phyloP scores from a whole-genome alignment of 257 asterid species.

The Solanum pimpinellifolium region DNA sequence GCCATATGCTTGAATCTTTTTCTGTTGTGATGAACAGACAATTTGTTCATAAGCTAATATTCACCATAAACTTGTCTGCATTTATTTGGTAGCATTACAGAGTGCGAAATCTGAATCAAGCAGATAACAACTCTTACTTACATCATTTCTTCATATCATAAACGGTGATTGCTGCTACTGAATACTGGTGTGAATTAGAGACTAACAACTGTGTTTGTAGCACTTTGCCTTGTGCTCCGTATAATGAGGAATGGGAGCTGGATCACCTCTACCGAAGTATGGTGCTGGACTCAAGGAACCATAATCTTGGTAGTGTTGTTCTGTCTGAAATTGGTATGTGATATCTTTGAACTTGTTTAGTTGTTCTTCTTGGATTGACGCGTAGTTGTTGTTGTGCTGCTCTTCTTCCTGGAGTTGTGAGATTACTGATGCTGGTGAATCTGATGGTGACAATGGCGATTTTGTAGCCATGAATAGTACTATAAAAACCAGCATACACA shows the following conservation, averaged over 20 bases:
- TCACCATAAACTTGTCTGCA: neutral
- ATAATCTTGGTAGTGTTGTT: slow-evolving; percentile 10
- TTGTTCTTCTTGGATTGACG: neutral
- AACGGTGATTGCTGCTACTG: neutral
- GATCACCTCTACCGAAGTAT: slow-evolving; percentile 4
- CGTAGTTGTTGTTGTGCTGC: neutral
- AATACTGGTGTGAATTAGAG: neutral
- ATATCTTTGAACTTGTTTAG: neutral
- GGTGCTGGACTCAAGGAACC: slow-evolving; percentile 21
- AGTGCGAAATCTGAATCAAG: neutral
- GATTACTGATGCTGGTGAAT: neutral
- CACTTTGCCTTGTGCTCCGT: neutral
- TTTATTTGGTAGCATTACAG: neutral
- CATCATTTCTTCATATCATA: neutral
- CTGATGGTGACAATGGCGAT: neutral
- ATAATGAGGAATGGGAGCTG: slow-evolving; percentile 28
- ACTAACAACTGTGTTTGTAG: neutral
- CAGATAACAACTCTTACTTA: neutral
- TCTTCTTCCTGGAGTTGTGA: neutral
- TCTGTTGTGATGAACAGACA: neutral
- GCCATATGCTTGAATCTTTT: neutral
- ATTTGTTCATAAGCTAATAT: neutral
- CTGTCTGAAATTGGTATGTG: neutral
- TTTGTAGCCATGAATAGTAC: neutral
- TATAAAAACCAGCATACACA: neutral